Evolutionary conservation across 495 filamentous ascomycete species (phyloP), one percentile per base, ranked within the genome.

Genomic region (Recurvomyces mirabilis): DNA sequence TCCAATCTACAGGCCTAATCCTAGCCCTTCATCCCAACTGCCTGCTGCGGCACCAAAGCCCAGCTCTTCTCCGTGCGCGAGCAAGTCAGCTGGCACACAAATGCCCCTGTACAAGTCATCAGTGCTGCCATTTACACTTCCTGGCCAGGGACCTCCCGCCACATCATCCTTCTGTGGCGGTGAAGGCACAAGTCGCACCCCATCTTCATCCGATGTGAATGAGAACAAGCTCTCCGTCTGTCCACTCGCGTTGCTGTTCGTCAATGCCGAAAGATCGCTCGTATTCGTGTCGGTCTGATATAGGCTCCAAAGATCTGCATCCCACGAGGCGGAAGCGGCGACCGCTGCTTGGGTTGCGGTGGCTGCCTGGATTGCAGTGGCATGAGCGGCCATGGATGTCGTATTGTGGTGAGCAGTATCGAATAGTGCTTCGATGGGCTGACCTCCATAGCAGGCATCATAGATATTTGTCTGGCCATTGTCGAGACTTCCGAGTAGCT

Each of bases 381-480:
- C 13, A 2, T 11, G 5, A 19, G 15, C 5, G 31, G 25, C 17
- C 12, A 34, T 15, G 17, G 32, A 23, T n/a, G 43, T 32, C 14
- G 43, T 10, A 10, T 41, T 20, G 25, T n/a, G 33, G 15, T n/a
- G 67, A 66, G 39, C 66, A 61, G 28, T 67, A 60, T 56, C 60
- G 49, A 59, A 65, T 54, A 60, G 69, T 51, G 33, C 71, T 15
- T 62, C 71, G 18, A 68, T 67, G 28, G 74, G 69, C 33, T 74
- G 75, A 12, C 51, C 51, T 36, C 82, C 84, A 54, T 88, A 88
- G 41, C 89, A 86, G 9, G 80, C 77, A 49, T 83, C 84, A 68
- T 87, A 91, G 9, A 89, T 77, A 56, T 85, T 88, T 13, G 78
- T 76, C 54, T 75, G 75, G 4, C 81, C 84, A 25, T 77, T 76